These are phyloP conservation scores for Gamsiella multidivaricata DNA, from an alignment of 192 early-diverging fungal species.

Conservation along the genomic window DNA sequence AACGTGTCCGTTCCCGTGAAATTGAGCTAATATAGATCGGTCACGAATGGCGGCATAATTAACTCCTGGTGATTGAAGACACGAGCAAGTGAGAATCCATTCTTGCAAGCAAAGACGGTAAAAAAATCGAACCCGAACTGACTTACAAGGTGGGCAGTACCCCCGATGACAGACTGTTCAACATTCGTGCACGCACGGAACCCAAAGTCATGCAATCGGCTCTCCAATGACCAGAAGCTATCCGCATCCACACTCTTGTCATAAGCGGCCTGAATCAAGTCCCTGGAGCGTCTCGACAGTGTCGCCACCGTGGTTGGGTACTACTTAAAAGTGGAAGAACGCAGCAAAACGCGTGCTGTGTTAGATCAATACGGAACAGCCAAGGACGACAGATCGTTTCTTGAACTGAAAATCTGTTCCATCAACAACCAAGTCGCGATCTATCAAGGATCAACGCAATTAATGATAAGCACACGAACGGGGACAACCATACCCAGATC, in stretches of 20 bases:
- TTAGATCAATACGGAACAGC: not conserved
- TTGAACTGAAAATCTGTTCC: too few species aligned
- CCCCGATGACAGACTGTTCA: slow-evolving; percentile 89
- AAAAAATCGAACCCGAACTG: not conserved
- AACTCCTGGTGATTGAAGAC: too few species aligned
- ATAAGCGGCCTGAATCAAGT: slow-evolving; percentile 71
- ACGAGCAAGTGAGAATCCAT: too few species aligned
- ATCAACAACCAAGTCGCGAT: too few species aligned
- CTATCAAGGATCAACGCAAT: not conserved
- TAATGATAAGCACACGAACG: not conserved
- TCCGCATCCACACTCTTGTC: slow-evolving; percentile 73
- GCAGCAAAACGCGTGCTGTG: not conserved
- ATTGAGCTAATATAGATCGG: slow-evolving; percentile 81
- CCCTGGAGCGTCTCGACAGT: slow-evolving; percentile 73
- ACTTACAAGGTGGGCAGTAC: slow-evolving; percentile 81
- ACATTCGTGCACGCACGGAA: slow-evolving; percentile 89
- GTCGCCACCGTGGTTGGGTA: slow-evolving; percentile 91
- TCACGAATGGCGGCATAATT: too few species aligned
- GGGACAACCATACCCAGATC: slow-evolving; percentile 72
- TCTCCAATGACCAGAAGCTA: slow-evolving; percentile 62
- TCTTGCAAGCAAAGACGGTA: slow-evolving; percentile 1
- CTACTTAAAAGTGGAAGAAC: slow-evolving; percentile 36
- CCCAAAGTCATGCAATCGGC: slow-evolving; percentile 91
- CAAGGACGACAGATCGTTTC: too few species aligned
- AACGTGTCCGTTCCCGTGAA: slow-evolving; percentile 87